phyloP scores from a whole-genome alignment of 2,329 filamentous ascomycete species.

The Xylaria sp. region DNA sequence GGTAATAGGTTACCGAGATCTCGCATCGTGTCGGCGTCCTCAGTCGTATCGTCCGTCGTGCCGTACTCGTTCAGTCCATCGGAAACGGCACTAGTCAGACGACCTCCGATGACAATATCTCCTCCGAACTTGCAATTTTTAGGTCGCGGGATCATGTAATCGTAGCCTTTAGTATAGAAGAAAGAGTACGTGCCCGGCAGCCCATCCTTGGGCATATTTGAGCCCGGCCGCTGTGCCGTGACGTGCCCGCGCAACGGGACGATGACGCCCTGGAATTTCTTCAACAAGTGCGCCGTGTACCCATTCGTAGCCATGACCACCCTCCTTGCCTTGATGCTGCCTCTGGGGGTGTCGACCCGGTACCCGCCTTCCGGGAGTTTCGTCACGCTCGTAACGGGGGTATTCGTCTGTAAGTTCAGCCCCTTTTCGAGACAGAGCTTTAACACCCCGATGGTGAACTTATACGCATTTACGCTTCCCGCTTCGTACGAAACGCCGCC shows the following conservation, averaged over 20 bases:
- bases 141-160: conserved; percentile 73
- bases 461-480: conserved; percentile 56
- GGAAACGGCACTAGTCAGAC: conserved; percentile 55
- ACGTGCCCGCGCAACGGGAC: conserved; percentile 64
- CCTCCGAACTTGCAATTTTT: conserved; percentile 56
- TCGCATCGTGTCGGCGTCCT: conserved; percentile 62
- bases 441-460: conserved; percentile 57
- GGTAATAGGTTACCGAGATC: conserved; percentile 58
- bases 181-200: conserved; percentile 69
- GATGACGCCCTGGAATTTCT: conserved; percentile 58
- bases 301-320: conserved; percentile 66
- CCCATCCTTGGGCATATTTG: conserved; percentile 51
- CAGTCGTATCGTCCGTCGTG: conserved; percentile 65
- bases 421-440: conserved; percentile 57
- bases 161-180: conserved; percentile 69
- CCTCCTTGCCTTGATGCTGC: conserved; percentile 54
- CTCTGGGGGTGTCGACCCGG: conserved; percentile 57
- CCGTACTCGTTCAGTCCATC: conserved; percentile 63
- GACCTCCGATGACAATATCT: conserved; percentile 72
- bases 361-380: conserved; percentile 48
- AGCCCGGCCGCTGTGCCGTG: conserved; percentile 55
- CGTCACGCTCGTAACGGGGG: conserved; percentile 53
- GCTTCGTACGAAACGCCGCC: conserved; percentile 61
- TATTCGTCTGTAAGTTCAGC: conserved; percentile 65
- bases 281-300: conserved; percentile 60